phyloP scores from a whole-genome alignment of 495 filamentous ascomycete genomes.

The Neurospora africana region DNA sequence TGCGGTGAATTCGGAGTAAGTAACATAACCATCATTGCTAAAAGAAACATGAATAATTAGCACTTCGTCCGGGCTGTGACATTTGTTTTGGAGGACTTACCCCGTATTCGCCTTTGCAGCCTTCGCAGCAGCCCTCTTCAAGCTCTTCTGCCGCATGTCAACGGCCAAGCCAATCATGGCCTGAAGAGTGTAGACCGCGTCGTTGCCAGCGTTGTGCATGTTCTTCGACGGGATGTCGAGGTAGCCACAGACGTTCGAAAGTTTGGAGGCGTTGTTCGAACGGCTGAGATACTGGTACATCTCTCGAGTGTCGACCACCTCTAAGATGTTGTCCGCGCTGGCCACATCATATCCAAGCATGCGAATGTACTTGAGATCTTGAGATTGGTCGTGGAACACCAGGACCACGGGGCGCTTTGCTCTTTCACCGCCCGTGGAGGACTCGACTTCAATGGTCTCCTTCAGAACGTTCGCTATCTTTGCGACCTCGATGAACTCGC shows the following conservation, averaged over 20 bases:
- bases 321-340: constrained; percentile 42
- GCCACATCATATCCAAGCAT: constrained; percentile 48
- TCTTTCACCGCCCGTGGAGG: background rate
- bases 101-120: background rate
- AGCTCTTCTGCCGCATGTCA: constrained; percentile 17
- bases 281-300: constrained; percentile 51
- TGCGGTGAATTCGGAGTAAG: constrained; percentile 4
- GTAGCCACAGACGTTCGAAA: constrained; percentile 51
- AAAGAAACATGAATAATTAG: background rate
- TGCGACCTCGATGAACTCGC: constrained; percentile 16
- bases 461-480: constrained; percentile 13
- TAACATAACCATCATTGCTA: background rate
- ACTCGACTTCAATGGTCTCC: constrained; percentile 16
- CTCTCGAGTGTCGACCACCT: constrained; percentile 58
- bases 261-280: constrained; percentile 38
- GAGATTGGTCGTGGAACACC: constrained; percentile 60
- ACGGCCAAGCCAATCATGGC: constrained; percentile 61
- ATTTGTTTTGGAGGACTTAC: background rate
- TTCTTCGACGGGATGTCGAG: constrained; percentile 51
- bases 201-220: constrained; percentile 91
- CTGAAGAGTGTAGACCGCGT: constrained; percentile 75
- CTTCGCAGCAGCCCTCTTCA: background rate
- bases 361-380: constrained; percentile 58
- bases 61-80: background rate
- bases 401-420: constrained; percentile 54